Percentiles rank a stretch among this genome's conserved stretches.
Conservation (phyloP, 495 filamentous ascomycete genomes). For the Paragyromitra xinjiangensis region DNA sequence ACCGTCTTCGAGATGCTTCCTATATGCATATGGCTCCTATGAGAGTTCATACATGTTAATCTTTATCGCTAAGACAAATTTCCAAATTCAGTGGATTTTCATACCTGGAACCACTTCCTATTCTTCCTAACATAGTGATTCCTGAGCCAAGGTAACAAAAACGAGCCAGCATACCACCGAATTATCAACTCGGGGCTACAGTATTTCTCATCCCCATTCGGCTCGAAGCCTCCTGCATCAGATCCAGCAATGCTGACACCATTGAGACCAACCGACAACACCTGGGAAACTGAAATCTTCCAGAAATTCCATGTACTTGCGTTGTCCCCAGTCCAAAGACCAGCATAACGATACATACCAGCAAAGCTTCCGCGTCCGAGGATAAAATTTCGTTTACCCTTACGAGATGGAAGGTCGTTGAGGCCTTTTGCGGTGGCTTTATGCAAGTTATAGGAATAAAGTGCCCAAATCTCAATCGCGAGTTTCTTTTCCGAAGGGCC, state of each 20-base stretch:
- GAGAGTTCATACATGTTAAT: background rate
- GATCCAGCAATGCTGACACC: conserved; percentile 57
- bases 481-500: conserved; percentile 20
- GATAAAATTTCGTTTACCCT: conserved; percentile 59
- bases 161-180: conserved; percentile 58
- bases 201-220: conserved; percentile 43
- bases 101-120: conserved; percentile 56
- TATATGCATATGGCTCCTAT: conserved; percentile 52
- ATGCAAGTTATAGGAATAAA: conserved; percentile 59
- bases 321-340: conserved; percentile 60
- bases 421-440: conserved; percentile 57
- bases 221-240: conserved; percentile 58
- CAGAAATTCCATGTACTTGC: conserved; percentile 58
- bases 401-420: conserved; percentile 47
- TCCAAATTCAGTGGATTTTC: background rate
- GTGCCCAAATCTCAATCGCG: conserved; percentile 58
- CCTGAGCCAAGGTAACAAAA: conserved; percentile 58
- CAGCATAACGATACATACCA: conserved; percentile 58
- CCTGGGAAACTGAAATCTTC: conserved; percentile 58
- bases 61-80: background rate
- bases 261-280: conserved; percentile 56
- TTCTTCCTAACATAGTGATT: conserved; percentile 55
- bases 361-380: conserved; percentile 59
- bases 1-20: conserved; percentile 18
- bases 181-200: conserved; percentile 58